Evolutionary conservation across 176 grass and related monocot genomes (phyloP).

Genomic region (Oryza coarctata): DNA sequence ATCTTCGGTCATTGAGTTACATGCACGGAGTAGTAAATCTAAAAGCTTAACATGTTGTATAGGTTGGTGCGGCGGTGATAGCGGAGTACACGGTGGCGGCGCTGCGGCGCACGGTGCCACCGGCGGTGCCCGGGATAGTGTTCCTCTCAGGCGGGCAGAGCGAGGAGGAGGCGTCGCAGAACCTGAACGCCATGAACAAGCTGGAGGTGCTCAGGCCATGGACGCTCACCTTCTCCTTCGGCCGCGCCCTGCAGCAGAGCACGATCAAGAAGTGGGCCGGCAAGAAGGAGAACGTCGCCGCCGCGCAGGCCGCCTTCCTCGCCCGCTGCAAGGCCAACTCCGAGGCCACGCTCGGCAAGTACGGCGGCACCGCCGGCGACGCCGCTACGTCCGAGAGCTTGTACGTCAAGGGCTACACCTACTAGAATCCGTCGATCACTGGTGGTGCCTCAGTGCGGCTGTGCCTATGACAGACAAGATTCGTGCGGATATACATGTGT

Average conservation of each 20-base stretch:
- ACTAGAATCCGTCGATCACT: conserved; percentile 26
- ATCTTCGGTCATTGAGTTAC: no score
- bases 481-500: conserved; percentile 29
- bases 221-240: conserved; percentile 92
- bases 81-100: conserved; percentile 79
- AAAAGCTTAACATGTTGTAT: not conserved
- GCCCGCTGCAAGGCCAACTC: conserved; percentile 86
- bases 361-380: conserved; percentile 47
- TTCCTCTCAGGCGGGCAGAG: conserved; percentile 95
- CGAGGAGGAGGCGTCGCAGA: conserved; percentile 81
- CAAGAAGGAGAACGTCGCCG: conserved; percentile 75
- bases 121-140: conserved; percentile 81
- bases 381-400: conserved; percentile 86
- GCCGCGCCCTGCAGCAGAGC: conserved; percentile 89
- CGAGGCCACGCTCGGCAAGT: conserved; percentile 75
- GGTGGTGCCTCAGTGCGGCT: not conserved
- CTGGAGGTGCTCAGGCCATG: conserved; percentile 83
- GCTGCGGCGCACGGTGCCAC: conserved; percentile 79
- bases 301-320: conserved; percentile 73
- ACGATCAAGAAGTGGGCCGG: conserved; percentile 95
- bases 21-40: no score
- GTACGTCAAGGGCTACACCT: conserved; percentile 84
- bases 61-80: conserved; percentile 74
- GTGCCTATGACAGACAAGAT: not conserved
- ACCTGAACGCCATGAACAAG: conserved; percentile 93